Evolutionary conservation across 768 basidiomycete genomes (phyloP).

Genomic region (Clavaria fumosa): DNA sequence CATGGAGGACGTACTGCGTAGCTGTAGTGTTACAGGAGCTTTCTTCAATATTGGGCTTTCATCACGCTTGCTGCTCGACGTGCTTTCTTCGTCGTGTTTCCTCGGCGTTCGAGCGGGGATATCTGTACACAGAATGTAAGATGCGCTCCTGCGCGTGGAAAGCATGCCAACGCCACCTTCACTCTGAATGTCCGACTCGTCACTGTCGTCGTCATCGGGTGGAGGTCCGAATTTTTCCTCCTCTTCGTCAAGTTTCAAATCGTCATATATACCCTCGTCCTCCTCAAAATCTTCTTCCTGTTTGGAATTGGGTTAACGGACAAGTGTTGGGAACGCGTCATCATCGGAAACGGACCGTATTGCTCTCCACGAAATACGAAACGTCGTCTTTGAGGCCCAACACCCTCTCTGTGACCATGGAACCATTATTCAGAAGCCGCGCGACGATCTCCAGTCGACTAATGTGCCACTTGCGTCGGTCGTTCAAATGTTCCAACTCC

Average conservation of each 20-base stretch:
- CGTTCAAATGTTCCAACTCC: slow-evolving; percentile 79
- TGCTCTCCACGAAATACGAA: slow-evolving; percentile 88
- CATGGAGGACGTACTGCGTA: slow-evolving; percentile 46
- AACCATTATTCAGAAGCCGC: slow-evolving; percentile 87
- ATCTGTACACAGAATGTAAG: no score
- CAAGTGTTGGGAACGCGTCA: slow-evolving; percentile 5
- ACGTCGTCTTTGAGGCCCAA: slow-evolving; percentile 83
- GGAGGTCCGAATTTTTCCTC: slow-evolving; percentile 83
- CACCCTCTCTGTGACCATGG: slow-evolving; percentile 69
- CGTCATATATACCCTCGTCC: slow-evolving; percentile 95
- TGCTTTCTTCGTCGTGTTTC: slow-evolving; percentile 71
- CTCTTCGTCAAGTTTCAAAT: slow-evolving; percentile 92
- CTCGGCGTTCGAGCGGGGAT: slow-evolving; percentile 53
- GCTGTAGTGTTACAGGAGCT: slow-evolving; percentile 39
- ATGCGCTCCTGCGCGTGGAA: no score
- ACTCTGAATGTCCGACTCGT: slow-evolving; percentile 58
- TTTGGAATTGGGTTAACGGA: slow-evolving; percentile 12
- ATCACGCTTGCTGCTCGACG: slow-evolving; percentile 57
- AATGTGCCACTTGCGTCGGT: slow-evolving; percentile 92
- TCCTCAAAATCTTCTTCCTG: slow-evolving; percentile 98
- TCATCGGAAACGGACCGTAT: slow-evolving; percentile 50
- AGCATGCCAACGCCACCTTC: no score
- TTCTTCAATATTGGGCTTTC: slow-evolving; percentile 76
- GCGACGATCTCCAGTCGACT: slow-evolving; percentile 84
- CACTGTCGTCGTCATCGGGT: slow-evolving; percentile 62